Conservation (phyloP, 768 basidiomycete species). For the Symmetrospora coprosmae region DNA sequence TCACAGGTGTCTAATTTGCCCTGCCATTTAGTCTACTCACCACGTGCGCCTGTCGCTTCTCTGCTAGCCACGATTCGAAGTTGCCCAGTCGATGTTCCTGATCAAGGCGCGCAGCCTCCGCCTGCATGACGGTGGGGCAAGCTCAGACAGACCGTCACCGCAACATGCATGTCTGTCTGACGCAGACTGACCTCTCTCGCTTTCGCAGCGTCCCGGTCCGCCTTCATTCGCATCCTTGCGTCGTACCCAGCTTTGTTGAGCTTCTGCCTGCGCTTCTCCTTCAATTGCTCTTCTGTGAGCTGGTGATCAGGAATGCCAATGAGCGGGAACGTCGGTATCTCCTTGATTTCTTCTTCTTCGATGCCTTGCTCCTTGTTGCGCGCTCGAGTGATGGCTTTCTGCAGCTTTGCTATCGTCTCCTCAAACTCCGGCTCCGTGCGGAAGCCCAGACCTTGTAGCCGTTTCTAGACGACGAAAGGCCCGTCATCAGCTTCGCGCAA, state of each 20-base stretch:
- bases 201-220: slow-evolving; percentile 74
- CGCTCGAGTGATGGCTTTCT: slow-evolving; percentile 57
- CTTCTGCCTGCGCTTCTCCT: slow-evolving; percentile 87
- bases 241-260: slow-evolving; percentile 87
- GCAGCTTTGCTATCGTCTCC: slow-evolving; percentile 71
- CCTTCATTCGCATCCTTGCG: slow-evolving; percentile 63
- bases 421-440: slow-evolving; percentile 47
- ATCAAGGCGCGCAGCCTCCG: slow-evolving; percentile 48
- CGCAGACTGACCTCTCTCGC: slow-evolving; percentile 37
- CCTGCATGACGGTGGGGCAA: slow-evolving; percentile 20
- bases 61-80: slow-evolving; percentile 56
- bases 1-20: too few species aligned
- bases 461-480: slow-evolving; percentile 37
- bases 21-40: too few species aligned
- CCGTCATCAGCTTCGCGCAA: slow-evolving; percentile 52
- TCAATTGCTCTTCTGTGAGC: slow-evolving; percentile 72
- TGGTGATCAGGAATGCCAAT: slow-evolving; percentile 83
- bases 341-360: slow-evolving; percentile 51
- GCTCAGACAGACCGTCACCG: not conserved
- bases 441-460: slow-evolving; percentile 50
- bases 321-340: slow-evolving; percentile 68
- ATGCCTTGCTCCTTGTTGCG: slow-evolving; percentile 66
- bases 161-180: not conserved
- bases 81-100: slow-evolving; percentile 62
- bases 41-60: slow-evolving; percentile 65